Base-by-base conservation (phyloP, 169 alveolate genomes). In the Cytauxzoon felis region DNA sequence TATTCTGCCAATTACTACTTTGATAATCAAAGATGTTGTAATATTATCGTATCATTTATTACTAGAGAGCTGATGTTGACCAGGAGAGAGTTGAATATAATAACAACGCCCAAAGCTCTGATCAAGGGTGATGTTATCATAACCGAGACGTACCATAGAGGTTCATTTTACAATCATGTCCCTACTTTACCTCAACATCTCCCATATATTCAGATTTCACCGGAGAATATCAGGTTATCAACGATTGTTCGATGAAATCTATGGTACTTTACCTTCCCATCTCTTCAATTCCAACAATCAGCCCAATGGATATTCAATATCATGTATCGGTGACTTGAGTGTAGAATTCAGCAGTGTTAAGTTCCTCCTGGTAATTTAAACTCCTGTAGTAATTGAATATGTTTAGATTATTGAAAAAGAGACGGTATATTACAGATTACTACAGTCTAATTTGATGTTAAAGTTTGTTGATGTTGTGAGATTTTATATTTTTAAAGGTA, bases 341-440 rank as follows among this genome's bases (percentile, higher is more conserved):
- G 32, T 57, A 3, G 33, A 57, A 23, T 57, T 57, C 4, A 2
- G 61, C 23, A 32, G 8, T 18, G 38, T 61, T 19, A 45, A 54
- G 24, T 53, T 26, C 6, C 48, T 61, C 8, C 73, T 61, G 66
- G 73, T 61, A 13, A 18, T 3, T n/a, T 13, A 13, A 48, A 13
- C 13, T 38, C 13, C 13, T 13, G 13, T 38, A 13, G 45, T 38
- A 38, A 13, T 38, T 38, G 45, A 13, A 38, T n/a, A 13, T 5
- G 6, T 54, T 42, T 34, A 72, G 57, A 75, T 80, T 34, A 63
- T 80, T 26, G 88, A 80, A 54, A 80, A 80, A 58, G 88, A 80
- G 24, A 80, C 88, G 0, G 52, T 80, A 6, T 80, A 58, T 70
- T 61, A 43, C 62, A 56, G 70, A 40, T 41, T 80, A 24, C 66